Evolutionary conservation across 768 basidiomycete genomes (phyloP), one percentile per base, ranked within the genome.

Genomic region (Boletus vermiculosoides): DNA sequence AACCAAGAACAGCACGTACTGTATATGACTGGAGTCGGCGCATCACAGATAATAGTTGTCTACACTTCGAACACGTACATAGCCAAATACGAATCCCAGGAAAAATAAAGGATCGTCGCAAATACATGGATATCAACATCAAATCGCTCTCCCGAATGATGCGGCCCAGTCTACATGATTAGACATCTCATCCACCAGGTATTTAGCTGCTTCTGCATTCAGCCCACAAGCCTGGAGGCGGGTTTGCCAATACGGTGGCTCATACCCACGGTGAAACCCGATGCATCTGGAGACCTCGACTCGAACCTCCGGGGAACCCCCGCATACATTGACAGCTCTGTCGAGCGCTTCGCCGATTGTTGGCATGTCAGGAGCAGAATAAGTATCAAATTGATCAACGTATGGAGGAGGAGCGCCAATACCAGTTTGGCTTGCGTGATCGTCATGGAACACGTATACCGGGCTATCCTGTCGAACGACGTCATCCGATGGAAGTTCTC

Each of bases 101-200:
- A 42, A 42, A 52, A 28, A 52, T 1, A 53, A 28, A 12, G 50
- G 15, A 25, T 39, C 36, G 15, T 39, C 10, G 44, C 1, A 30
- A 50, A 37, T 22, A 15, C 15, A 30, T 20, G 20, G 4, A 11
- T 18, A 8, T 31, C 16, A 22, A 22, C 7, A 23, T 66, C 58
- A 58, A 36, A 18, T 15, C 12, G 25, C 25, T 33, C 36, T 61
- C 15, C 48, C 45, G 5, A 48, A 45, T 0, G 60, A 41, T 12
- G 54, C 12, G 0, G 48, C 16, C 65, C 63, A 66, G 9, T 73
- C 62, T 4, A 63, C 60, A 15, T 71, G 59, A 16, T 54, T 57
- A 37, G 56, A 65, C 70, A 71, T 73, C 52, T 64, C 70, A 22
- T 63, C 58, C 28, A 73, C 55, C 49, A 71, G 46, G 23, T 55